Conservation (phyloP, 1,284 basidiomycete genomes). For the Cystobasidium sp. region DNA sequence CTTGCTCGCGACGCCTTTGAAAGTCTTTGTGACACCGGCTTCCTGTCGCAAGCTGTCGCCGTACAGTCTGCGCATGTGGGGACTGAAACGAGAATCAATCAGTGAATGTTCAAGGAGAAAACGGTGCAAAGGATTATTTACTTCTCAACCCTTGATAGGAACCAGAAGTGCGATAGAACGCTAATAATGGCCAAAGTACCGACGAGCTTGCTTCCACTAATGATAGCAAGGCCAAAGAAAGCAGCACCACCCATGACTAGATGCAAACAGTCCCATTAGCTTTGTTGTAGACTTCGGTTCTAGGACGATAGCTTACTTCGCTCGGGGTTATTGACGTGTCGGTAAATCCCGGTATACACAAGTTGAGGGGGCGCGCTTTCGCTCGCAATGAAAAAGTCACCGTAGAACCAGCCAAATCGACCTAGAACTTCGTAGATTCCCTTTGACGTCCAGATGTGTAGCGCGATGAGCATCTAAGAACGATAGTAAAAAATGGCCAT, state of each 20-base stretch:
- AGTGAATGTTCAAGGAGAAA: background rate
- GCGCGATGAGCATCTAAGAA: slow-evolving; percentile 73
- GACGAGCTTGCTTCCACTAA: slow-evolving; percentile 86
- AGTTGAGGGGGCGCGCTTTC: slow-evolving; percentile 75
- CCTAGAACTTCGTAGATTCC: slow-evolving; percentile 92
- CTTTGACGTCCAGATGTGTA: slow-evolving; percentile 88
- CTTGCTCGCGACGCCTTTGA: slow-evolving; percentile 84
- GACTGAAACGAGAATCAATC: slow-evolving; percentile 62
- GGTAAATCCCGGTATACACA: slow-evolving; percentile 86
- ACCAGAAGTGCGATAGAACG: slow-evolving; percentile 83
- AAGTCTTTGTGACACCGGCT: slow-evolving; percentile 93
- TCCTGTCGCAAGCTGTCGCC: slow-evolving; percentile 90
- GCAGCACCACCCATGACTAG: slow-evolving; percentile 84
- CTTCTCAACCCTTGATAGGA: slow-evolving; percentile 85
- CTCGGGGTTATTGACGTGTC: slow-evolving; percentile 69
- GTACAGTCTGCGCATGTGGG: slow-evolving; percentile 95
- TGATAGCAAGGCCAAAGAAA: slow-evolving; percentile 88
- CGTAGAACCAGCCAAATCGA: slow-evolving; percentile 95
- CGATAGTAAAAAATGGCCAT: background rate
- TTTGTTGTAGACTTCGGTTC: background rate
- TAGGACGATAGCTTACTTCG: slow-evolving; percentile 18
- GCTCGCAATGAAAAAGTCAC: slow-evolving; percentile 92
- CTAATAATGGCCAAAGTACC: slow-evolving; percentile 81
- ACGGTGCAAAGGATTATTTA: slow-evolving; percentile 63
- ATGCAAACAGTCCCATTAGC: background rate